Evolutionary conservation across 2,329 filamentous ascomycete genomes (phyloP), one percentile per base, ranked within the genome.

Genomic region (Epichloe glyceriae): DNA sequence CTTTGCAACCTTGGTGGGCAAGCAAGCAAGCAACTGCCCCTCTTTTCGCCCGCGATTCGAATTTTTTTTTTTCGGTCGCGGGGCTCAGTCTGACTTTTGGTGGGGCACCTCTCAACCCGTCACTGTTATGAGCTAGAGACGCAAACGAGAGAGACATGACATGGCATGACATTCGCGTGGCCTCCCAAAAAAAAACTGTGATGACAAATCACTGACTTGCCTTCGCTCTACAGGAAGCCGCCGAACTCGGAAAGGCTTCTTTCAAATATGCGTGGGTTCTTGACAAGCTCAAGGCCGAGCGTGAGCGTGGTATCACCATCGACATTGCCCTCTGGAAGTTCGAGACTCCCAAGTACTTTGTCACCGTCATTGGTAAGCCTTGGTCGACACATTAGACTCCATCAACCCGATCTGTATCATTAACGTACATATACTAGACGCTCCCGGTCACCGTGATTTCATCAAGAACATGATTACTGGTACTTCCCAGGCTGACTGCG

Each of bases 391-490:
- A 10, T 17, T 20, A 7, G 22, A 33, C 12, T 22, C 4, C 15
- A 5, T 0, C 5, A 8, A 35, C 4, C 10, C 5, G 17, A 1
- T 6, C 15, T 30, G 26, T 19, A n/a, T 20, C 39, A 2, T 33
- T 17, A 2, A 12, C 10, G n/a, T 12, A 8, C 30, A 35, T 5
- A 0, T 1, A 15, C 10, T 62, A 86, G 88, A 98, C 71, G 93
- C 93, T 74, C 93, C 93, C 70, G 93, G 93, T 78, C 93, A 98
- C 79, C 91, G 93, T 93, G 93, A 98, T 73, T 98, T 97, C 84
- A 97, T 98, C 88, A 98, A 98, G 91, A 98, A 97, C 90, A 98
- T 98, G 93, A 98, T 98, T 76, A 97, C 93, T 86, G 93, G 93
- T 90, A 97, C 93, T 71, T 98, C 93, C 75, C 93, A 97, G 86